Evolutionary conservation across 306 rosid species (phyloP), one percentile per base, ranked within the genome.

Genomic region (Cucurbita moschata): DNA sequence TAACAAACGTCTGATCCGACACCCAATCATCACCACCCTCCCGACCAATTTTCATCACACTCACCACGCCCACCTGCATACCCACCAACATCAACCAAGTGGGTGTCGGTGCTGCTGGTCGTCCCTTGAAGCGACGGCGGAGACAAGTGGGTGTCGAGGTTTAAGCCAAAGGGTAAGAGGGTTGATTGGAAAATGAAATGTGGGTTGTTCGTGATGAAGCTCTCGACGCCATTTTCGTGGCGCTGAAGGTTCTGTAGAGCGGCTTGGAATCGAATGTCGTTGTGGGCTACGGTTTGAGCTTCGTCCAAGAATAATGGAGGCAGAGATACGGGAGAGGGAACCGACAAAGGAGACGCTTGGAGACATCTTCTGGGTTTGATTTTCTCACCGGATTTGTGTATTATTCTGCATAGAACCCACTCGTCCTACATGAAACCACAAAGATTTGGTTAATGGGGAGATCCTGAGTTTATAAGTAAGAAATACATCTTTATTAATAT

Each of bases 321-420:
- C 7, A 40, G 44, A 23, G 66, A 37, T 19, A 72, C 54, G 76
- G 65, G 16, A 61, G 68, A 61, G 12, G 76, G 76, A 6, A 73
- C 12, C 6, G 21, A 44, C 13, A 46, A 15, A 23, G 76, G 18
- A 8, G 76, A 39, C 13, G 37, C 46, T 44, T 58, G 68, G 21
- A 75, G 50, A 5, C 3, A 23, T 47, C 13, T 51, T 47, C 8
- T 51, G 1, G 74, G 46, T 37, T 75, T 49, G 9, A 35, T 52
- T 10, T 76, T 76, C 63, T 38, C 78, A 37, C 51, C 54, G 1
- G 13, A 49, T 76, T 76, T 76, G 13, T 76, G 60, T 52, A 63
- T 62, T 76, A 76, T 76, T 53, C 73, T 76, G 42, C 79, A 76
- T 10, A 76, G 46, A n/a, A 64, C 73, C 72, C 79, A 76, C 7